Conservation (phyloP, 1,139 yeast species). For the Candida gigantensis region DNA sequence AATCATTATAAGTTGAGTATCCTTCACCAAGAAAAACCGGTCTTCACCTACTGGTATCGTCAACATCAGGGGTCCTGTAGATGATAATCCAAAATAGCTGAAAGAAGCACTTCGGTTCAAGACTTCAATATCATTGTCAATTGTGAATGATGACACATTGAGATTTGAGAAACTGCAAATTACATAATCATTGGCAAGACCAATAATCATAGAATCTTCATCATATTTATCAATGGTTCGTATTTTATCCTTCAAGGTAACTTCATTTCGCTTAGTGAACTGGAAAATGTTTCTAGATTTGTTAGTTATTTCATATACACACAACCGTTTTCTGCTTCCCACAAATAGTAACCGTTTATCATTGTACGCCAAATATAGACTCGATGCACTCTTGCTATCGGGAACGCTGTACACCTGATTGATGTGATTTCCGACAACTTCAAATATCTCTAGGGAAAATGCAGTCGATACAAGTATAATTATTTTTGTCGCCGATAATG, state of each 20-base stretch:
- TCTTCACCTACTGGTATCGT: slow-evolving; percentile 20
- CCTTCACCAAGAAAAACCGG: slow-evolving; percentile 28
- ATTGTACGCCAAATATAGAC: slow-evolving; percentile 20
- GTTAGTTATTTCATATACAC: slow-evolving; percentile 28
- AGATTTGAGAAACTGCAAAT: slow-evolving; percentile 28
- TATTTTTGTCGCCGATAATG: slow-evolving; percentile 22
- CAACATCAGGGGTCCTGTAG: slow-evolving; percentile 24
- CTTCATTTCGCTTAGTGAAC: slow-evolving; percentile 28
- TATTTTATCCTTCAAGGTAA: slow-evolving; percentile 29
- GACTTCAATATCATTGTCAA: slow-evolving; percentile 16
- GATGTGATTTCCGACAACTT: slow-evolving; percentile 37
- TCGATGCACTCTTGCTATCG: slow-evolving; percentile 19
- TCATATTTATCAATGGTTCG: slow-evolving; percentile 19
- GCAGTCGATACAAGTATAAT: slow-evolving; percentile 28
- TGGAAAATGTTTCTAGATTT: slow-evolving; percentile 34
- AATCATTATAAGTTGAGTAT: slow-evolving; percentile 25
- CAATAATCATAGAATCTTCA: slow-evolving; percentile 24
- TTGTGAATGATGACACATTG: slow-evolving; percentile 18
- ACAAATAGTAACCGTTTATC: slow-evolving; percentile 26
- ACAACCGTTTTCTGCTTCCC: slow-evolving; percentile 34
- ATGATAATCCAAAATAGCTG: slow-evolving; percentile 30
- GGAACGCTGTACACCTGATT: slow-evolving; percentile 34
- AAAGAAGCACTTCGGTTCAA: slow-evolving; percentile 26
- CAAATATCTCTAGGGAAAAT: slow-evolving; percentile 32
- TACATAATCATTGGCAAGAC: slow-evolving; percentile 28